phyloP scores from a whole-genome alignment of 495 filamentous ascomycete genomes.

The Hypoxylon crocopeplum region DNA sequence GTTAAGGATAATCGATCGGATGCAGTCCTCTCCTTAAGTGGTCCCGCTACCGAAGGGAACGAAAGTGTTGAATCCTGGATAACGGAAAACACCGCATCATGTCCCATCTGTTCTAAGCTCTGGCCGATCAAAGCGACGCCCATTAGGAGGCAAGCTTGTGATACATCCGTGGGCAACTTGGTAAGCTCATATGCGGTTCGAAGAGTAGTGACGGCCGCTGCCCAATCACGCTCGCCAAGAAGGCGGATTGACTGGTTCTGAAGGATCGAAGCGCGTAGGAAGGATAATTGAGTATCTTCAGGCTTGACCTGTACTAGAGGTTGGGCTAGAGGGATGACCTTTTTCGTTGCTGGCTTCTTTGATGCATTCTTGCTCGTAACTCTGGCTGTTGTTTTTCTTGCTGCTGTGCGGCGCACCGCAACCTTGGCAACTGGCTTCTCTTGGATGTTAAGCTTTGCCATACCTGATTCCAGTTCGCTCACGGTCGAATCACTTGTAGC shows the following conservation, averaged over 20 bases:
- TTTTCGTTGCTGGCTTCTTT: slow-evolving; percentile 38
- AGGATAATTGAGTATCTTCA: slow-evolving; percentile 62
- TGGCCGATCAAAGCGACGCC: slow-evolving; percentile 64
- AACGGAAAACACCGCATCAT: slow-evolving; percentile 85
- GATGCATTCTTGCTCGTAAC: slow-evolving; percentile 30
- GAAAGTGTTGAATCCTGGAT: slow-evolving; percentile 91
- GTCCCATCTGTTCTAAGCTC: slow-evolving; percentile 70
- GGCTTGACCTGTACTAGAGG: slow-evolving; percentile 33
- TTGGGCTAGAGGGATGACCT: slow-evolving; percentile 39
- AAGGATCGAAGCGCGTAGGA: slow-evolving; percentile 66
- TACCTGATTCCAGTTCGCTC: slow-evolving; percentile 53
- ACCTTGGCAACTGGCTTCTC: slow-evolving; percentile 44
- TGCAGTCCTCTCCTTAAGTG: slow-evolving; percentile 24
- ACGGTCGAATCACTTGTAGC: slow-evolving; percentile 2
- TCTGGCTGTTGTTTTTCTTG: slow-evolving; percentile 31
- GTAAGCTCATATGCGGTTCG: slow-evolving; percentile 52
- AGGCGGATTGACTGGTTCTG: slow-evolving; percentile 67
- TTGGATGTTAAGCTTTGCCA: slow-evolving; percentile 50
- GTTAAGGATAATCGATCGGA: slow-evolving; percentile 28
- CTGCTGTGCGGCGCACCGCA: slow-evolving; percentile 20
- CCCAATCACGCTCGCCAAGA: slow-evolving; percentile 62
- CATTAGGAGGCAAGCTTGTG: slow-evolving; percentile 60
- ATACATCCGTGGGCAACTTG: slow-evolving; percentile 48
- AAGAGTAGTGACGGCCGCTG: slow-evolving; percentile 59
- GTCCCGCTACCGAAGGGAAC: slow-evolving; percentile 66